Evolutionary conservation across 768 basidiomycete species (phyloP).

Genomic region (Suillus plorans): DNA sequence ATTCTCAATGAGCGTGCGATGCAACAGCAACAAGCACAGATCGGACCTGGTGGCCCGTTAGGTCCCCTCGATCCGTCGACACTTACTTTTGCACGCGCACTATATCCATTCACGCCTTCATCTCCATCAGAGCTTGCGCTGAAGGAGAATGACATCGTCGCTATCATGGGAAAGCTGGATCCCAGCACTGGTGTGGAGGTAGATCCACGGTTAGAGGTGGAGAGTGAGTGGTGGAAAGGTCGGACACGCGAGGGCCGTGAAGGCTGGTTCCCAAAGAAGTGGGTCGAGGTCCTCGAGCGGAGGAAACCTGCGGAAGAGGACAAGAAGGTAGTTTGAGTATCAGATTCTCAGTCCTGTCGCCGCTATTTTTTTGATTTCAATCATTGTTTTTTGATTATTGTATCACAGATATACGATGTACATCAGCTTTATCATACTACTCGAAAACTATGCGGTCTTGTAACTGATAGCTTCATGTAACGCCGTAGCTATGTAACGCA

Average conservation of each 20-base stretch:
- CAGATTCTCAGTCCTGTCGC: not conserved
- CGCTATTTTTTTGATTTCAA: not conserved
- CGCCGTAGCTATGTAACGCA: not conserved
- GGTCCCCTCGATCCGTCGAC: constrained; percentile 76
- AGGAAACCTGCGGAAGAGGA: constrained; percentile 34
- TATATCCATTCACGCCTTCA: constrained; percentile 74
- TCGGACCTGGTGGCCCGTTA: constrained; percentile 25
- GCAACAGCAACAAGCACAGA: constrained; percentile 41
- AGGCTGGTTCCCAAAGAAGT: constrained; percentile 94
- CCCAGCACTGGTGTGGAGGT: constrained; percentile 67
- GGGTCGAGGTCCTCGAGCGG: constrained; percentile 72
- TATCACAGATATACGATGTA: not conserved
- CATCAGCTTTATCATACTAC: not conserved
- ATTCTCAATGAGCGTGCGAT: constrained; percentile 67
- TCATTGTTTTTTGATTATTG: not conserved
- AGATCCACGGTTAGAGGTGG: constrained; percentile 58
- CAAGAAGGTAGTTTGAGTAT: constrained; percentile 40
- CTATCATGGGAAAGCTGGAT: constrained; percentile 80
- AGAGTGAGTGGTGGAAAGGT: constrained; percentile 92
- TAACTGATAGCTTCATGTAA: too few relatives aligned
- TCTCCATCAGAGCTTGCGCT: constrained; percentile 78
- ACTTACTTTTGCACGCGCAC: constrained; percentile 80
- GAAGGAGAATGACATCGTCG: constrained; percentile 90
- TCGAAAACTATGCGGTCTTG: not conserved
- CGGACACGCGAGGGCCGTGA: constrained; percentile 87